phyloP scores from a whole-genome alignment of 2,329 filamentous ascomycete genomes.

The Tolypocladium ophioglossoides region DNA sequence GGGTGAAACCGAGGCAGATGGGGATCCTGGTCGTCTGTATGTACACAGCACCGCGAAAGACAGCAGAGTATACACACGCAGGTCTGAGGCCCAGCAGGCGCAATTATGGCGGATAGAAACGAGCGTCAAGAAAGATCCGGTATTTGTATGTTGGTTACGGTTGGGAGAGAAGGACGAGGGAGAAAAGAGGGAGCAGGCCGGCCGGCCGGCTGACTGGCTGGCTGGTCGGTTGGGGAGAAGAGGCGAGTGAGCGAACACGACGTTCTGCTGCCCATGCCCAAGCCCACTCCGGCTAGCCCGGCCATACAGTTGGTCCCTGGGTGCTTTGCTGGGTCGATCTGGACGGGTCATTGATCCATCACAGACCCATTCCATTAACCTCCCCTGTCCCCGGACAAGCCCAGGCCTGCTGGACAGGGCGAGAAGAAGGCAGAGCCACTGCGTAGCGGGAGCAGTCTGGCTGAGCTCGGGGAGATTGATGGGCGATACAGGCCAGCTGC shows the following conservation, averaged over 20 bases:
- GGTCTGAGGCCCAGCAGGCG: background rate
- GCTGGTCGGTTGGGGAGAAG: background rate
- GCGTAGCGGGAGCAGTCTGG: background rate
- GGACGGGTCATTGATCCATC: background rate
- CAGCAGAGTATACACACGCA: background rate
- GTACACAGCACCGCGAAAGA: background rate
- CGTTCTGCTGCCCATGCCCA: background rate
- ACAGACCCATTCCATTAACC: background rate
- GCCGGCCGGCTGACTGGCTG: background rate
- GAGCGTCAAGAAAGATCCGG: background rate
- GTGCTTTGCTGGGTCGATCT: slow-evolving; percentile 3
- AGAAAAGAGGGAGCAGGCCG: background rate
- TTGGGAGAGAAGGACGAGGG: background rate
- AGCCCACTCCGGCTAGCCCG: slow-evolving; percentile 1
- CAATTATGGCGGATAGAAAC: background rate
- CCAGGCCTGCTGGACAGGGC: background rate
- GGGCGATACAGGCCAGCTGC: background rate
- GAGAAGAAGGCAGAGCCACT: background rate
- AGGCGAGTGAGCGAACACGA: background rate
- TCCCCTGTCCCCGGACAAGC: background rate
- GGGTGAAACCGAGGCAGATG: slow-evolving; percentile 2
- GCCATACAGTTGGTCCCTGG: slow-evolving; percentile 1
- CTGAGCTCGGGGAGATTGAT: background rate
- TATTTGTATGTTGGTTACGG: background rate
- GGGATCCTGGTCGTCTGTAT: slow-evolving; percentile 1